Base-by-base conservation (phyloP, 2,329 filamentous ascomycete species). In the Fusarium kyushuense region DNA sequence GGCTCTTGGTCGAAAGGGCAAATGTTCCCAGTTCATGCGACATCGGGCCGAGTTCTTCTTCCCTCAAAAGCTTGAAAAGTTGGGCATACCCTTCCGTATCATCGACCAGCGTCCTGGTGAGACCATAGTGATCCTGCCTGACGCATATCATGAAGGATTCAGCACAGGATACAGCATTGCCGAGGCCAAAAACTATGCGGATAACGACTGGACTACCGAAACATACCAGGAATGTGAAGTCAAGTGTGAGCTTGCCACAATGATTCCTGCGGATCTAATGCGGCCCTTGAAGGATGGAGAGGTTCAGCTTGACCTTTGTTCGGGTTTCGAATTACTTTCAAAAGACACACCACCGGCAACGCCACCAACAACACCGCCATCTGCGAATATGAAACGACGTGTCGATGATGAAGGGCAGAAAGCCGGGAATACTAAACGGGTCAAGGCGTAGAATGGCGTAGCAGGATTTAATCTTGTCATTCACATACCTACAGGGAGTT, bases 31-130 rank as follows among this genome's bases (percentile, higher is more conserved):
- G 54, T 80, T 80, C 53, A 80, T 80, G 79, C 77, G 79, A 21
- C 79, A 80, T 66, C 75, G 79, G 40, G 79, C 79, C 35, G 79
- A 80, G 62, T 80, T 80, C 65, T 77, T 80, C 67, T 80, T 80
- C 52, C 79, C 79, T 3, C 76, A 79, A 30, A 79, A 79, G 59
- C 77, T 80, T 3, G 71, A 78, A n/a, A 78, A 77, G 61, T 72
- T 80, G 12, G 76, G 76, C 12, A 78, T 80, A 10, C 79, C 78
- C 1, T 78, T 74, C 56, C 77, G 78, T 13, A 75, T 80, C 52
- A 73, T 80, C 51, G 79, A 80, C 35, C 79, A 80, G 52, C 74
- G 77, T 2, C 77, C 79, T 8, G 79, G 78, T 9, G 79, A 80
- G 67, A 80, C 79, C 11, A 78, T 80, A 36, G 79, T 80, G 36